Base-by-base conservation (phyloP, 176 grass and related monocot species). In the Phoenix dactylifera region DNA sequence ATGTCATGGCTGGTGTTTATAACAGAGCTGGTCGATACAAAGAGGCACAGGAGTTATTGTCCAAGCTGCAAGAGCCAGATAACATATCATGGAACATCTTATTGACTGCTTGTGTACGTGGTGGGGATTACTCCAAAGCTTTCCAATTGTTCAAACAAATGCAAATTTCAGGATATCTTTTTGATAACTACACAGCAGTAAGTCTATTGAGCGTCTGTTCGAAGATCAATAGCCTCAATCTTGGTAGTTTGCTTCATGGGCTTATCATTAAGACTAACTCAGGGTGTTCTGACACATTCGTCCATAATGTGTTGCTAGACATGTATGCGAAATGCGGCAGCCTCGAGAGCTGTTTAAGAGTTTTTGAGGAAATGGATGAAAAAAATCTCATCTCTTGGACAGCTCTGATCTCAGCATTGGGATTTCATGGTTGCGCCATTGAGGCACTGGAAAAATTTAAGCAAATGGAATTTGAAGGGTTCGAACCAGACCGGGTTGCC, bases 271-370 rank as follows among this genome's bases (percentile, higher is more conserved):
- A 90, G 77, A 90, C 77, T 32, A 61, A 62, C 49, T 83, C 65
- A 15, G 58, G 71, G 9, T 62, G 52, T 74, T 72, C 66, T 6
- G 80, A 96, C 54, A 85, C 77, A 64, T 79, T 62, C 51, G 75
- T 79, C 57, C 22, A 26, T 69, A 90, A 95, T 79, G 39, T 84
- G 72, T 66, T 90, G 73, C 54, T 95, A 29, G 80, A 95, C 76
- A 85, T 95, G 80, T 89, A 95, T 62, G 86, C 77, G 32, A 90
- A 96, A 74, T 96, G 86, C 63, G 91, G 91, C 56, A 84, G 80
- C 64, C 70, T 96, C 39, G 76, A 95, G 51, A 74, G 80, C 18
- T 83, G 85, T 72, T 52, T 84, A 22, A 80, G 75, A 71, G 54
- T 75, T 17, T 87, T 95, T 24, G 65, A 79, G 22, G 74, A 90